A percentile compares a stretch with the other conserved stretches of the same genome.
Evolutionary conservation across 176 grass and related monocot genomes (phyloP).

Genomic region (Avena sativa): DNA sequence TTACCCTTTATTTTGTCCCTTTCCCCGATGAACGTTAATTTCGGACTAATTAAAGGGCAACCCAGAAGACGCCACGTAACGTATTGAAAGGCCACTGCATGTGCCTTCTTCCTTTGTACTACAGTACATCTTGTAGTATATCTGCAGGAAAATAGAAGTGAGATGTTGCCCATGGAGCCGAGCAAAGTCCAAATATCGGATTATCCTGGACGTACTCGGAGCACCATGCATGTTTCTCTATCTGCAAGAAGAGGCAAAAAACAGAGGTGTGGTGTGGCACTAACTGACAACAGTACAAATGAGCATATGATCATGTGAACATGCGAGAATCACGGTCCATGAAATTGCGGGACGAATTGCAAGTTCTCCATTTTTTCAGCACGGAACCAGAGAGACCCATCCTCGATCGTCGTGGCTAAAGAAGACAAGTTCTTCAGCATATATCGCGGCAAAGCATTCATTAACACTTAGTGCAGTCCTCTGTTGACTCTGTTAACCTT

Average conservation of each 20-base stretch:
- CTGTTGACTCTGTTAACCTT: too few species aligned
- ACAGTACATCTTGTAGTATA: too few species aligned
- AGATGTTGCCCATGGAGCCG: neutral
- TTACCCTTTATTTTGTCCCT: neutral
- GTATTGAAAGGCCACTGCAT: neutral
- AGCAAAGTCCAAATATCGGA: neutral
- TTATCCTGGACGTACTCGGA: too few species aligned
- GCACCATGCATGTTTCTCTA: too few species aligned
- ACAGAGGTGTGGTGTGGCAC: too few species aligned
- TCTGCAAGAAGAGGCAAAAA: too few species aligned
- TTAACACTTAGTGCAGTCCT: neutral
- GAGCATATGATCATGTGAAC: neutral
- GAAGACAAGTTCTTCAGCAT: slow-evolving; percentile 16
- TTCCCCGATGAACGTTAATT: neutral
- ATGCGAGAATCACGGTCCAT: slow-evolving; percentile 34
- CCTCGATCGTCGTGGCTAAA: slow-evolving; percentile 32
- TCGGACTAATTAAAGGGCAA: neutral
- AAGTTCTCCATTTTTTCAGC: neutral
- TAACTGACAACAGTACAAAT: too few species aligned
- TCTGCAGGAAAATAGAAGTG: neutral
- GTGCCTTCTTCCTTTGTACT: neutral
- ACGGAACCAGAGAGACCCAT: slow-evolving; percentile 30
- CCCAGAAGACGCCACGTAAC: neutral
- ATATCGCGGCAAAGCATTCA: slow-evolving; percentile 32
- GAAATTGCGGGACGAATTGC: neutral